phyloP scores from a whole-genome alignment of 2,329 filamentous ascomycete genomes.

The Colletotrichum cuscutae region DNA sequence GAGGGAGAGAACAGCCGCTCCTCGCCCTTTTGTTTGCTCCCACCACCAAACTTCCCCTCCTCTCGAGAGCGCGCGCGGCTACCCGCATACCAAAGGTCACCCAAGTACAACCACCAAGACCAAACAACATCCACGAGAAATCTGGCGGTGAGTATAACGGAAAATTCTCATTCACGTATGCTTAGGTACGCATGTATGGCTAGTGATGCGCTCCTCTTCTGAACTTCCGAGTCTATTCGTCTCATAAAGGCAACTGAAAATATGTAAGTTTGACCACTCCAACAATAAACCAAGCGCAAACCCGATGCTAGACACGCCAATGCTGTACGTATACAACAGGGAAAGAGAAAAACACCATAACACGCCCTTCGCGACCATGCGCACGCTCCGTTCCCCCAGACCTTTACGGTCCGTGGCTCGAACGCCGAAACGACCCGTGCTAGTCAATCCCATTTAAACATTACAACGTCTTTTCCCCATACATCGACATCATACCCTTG shows the following conservation, averaged over 20 bases:
- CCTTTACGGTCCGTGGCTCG: neutral
- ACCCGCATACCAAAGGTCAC: conserved; percentile 3
- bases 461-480: conserved; percentile 23
- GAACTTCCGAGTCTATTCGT: neutral
- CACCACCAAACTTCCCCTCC: neutral
- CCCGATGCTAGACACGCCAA: conserved; percentile 8
- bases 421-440: conserved; percentile 24
- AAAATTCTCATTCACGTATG: no score
- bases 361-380: neutral
- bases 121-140: neutral
- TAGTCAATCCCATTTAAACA: conserved; percentile 18
- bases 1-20: neutral
- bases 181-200: no score
- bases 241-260: neutral
- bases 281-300: conserved; percentile 15
- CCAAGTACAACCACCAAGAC: neutral
- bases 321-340: conserved; percentile 17
- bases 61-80: neutral
- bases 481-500: neutral
- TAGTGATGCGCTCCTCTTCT: neutral
- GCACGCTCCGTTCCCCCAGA: neutral
- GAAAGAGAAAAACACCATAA: conserved; percentile 20
- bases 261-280: neutral
- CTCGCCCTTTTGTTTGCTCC: neutral
- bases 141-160: neutral